phyloP scores from a whole-genome alignment of 768 basidiomycete genomes.

The Amanita phalloides region DNA sequence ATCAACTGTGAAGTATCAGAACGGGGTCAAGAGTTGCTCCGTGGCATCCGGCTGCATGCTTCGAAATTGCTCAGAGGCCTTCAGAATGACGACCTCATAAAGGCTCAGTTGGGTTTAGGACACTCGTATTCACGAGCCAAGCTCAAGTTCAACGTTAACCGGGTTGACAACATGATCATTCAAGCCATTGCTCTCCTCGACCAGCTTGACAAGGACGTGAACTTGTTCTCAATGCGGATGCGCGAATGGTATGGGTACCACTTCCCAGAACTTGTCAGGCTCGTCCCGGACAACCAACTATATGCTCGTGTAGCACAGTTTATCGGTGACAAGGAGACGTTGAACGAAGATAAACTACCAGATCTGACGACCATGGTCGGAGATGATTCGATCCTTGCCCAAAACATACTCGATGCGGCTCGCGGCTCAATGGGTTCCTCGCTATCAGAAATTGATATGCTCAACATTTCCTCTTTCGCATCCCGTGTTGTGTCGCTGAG shows the following conservation, averaged over 20 bases:
- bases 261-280: slow-evolving; percentile 90
- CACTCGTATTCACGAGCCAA: slow-evolving; percentile 97
- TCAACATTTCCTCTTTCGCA: slow-evolving; percentile 92
- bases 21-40: slow-evolving; percentile 72
- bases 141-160: slow-evolving; percentile 95
- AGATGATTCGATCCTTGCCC: slow-evolving; percentile 76
- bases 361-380: slow-evolving; percentile 73
- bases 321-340: slow-evolving; percentile 80
- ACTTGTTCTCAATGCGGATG: slow-evolving; percentile 96
- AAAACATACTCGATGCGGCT: slow-evolving; percentile 91
- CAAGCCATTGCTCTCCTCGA: slow-evolving; percentile 97
- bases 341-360: slow-evolving; percentile 71
- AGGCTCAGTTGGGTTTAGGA: slow-evolving; percentile 93
- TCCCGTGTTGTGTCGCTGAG: slow-evolving; percentile 82
- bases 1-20: slow-evolving; percentile 79
- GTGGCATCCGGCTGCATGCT: slow-evolving; percentile 88
- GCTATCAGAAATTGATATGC: slow-evolving; percentile 86
- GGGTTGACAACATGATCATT: slow-evolving; percentile 99
- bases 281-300: slow-evolving; percentile 91
- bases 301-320: slow-evolving; percentile 82
- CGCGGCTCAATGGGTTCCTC: slow-evolving; percentile 91
- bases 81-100: slow-evolving; percentile 76
- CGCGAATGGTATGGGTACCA: slow-evolving; percentile 99
- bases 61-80: slow-evolving; percentile 84
- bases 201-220: slow-evolving; percentile 99